Base-by-base conservation (phyloP, 2,329 filamentous ascomycete genomes). In the Aspergillus sojae region DNA sequence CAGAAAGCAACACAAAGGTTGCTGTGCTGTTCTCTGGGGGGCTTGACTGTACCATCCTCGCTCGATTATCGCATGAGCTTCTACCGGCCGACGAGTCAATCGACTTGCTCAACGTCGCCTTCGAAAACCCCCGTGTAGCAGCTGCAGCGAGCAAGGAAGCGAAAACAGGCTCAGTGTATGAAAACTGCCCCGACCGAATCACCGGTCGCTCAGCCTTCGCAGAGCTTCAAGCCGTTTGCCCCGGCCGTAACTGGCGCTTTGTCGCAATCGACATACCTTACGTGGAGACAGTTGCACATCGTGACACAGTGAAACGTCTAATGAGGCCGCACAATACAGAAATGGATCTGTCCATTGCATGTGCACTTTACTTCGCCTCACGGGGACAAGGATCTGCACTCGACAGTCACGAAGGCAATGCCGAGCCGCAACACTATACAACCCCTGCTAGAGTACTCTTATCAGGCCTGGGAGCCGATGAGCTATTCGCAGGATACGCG, bases 321-420 rank as follows among this genome's bases (percentile, higher is more conserved):
- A 97, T 99, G 76, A 85, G 91, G 69, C 95, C 95, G 0, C 95
- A 99, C 78, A 94, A 97, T 69, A 99, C 95, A 0, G 95, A 99
- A 78, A 99, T 99, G 95, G 95, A 99, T 72, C 83, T 99, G 0
- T 99, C 95, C 4, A 99, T 99, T 70, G 91, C 92, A 0, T 90
- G 87, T 70, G 95, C 95, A 0, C 83, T 99, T n/a, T 98, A 97
- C 77, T 99, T 99, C 80, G 93, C 95, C 6, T 89, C 94, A 0
- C 86, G 93, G 45, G 94, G 93, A 0, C 76, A 80, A 57, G 92
- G 90, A 0, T 68, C 76, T 21, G 80, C 83, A 45, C 26, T 65
- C 36, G 53, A 66, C 54, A 79, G 79, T 60, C 73, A 68, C 14
- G 62, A 69, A 39, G 63, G 71, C 12, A 61, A 68, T 3, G 19